A percentile compares a stretch with the other conserved stretches of the same genome.
Conservation (phyloP, 1,284 basidiomycete genomes). For the Schizophyllum commune region DNA sequence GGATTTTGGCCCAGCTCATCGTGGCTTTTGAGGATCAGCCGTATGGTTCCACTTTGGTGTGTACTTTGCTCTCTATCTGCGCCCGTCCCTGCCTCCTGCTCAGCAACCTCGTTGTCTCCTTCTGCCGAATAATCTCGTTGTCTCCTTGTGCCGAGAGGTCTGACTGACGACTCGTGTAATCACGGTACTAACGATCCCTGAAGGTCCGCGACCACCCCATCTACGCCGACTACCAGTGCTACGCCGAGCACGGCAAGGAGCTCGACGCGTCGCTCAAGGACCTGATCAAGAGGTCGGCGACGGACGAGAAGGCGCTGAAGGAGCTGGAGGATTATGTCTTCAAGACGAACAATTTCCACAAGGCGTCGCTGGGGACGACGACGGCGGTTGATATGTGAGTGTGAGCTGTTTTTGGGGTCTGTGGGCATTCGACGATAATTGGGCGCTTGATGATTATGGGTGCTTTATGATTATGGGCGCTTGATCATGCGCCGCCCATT, state of each 20-base stretch:
- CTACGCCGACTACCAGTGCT: conserved; percentile 20
- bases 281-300: conserved; percentile 16
- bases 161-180: too few species aligned
- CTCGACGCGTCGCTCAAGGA: conserved; percentile 23
- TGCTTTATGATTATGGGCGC: too few species aligned
- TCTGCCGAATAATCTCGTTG: too few species aligned
- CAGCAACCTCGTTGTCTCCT: neutral
- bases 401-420: too few species aligned
- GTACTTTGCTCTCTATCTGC: neutral
- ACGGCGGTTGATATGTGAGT: conserved; percentile 51
- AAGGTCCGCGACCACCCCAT: conserved; percentile 17
- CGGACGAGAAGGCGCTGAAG: conserved; percentile 19
- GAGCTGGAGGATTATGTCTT: conserved; percentile 26
- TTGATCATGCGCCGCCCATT: too few species aligned
- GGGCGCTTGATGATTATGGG: too few species aligned
- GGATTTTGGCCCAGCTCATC: neutral
- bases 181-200: too few species aligned
- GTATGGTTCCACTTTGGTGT: conserved; percentile 12
- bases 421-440: too few species aligned
- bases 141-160: too few species aligned
- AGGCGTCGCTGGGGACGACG: conserved; percentile 39
- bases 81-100: neutral
- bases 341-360: conserved; percentile 11
- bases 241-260: conserved; percentile 27
- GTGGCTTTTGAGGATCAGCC: neutral